Evolutionary conservation across 129 eudicot genomes (phyloP), one percentile per base, ranked within the genome.

Genomic region (Tagetes patula): DNA sequence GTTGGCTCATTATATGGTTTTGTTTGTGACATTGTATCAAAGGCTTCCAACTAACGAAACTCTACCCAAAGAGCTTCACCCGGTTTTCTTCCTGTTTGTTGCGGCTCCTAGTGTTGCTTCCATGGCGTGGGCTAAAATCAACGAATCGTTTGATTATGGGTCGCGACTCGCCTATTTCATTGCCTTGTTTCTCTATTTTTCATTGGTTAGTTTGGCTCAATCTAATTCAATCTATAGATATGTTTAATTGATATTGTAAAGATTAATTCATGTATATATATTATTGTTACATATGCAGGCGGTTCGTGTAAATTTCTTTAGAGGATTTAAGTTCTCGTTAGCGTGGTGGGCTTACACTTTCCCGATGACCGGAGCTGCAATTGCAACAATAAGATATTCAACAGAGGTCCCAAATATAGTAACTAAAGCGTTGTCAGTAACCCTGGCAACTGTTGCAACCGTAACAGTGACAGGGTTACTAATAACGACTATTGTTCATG

Each of bases 261-360:
- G 12, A 69, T 69, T 73, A 45, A 73, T 43, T 33, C 13, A 39
- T 31, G 41, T 71, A 10, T 43, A 43, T 6, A 4, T 5, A 40
- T 40, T 12, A 11, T 10, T 20, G 13, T 62, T n/a, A 59, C 50
- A 10, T 42, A 5, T 55, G 73, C 34, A 79, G 82, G 82, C 82
- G 12, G 96, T 92, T 69, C 89, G 98, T 3, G 85, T 92, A 27
- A 89, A 92, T 77, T 89, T 92, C 85, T 92, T 92, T 55, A 81
- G 98, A 68, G 98, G 96, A 33, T 84, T 92, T 83, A 89, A 86
- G 85, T 92, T 92, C 82, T 92, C 97, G 34, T 53, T 92, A 80
- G 91, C 98, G 11, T 92, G 98, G 98, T 92, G 98, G 98, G 98
- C 98, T 4, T 92, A 92, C 87, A 92, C 98, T 30, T 92, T 92